Evolutionary conservation across 192 early-diverging fungal genomes (phyloP), one percentile per base, ranked within the genome.

Genomic region (Mortierella claussenii): DNA sequence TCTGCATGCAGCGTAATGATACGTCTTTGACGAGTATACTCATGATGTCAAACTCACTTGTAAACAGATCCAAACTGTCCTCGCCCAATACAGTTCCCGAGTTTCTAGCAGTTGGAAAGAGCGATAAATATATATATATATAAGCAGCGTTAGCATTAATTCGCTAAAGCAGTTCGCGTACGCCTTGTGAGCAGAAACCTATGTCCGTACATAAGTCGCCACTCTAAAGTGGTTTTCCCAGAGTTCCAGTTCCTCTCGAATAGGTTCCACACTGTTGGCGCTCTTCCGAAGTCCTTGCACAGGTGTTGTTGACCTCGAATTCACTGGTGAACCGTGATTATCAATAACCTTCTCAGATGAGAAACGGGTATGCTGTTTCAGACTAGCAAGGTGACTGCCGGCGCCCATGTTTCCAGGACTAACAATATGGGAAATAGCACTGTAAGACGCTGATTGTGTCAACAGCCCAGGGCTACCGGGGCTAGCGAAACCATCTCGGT

Each of bases 1-100:
- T 40, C 7, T 40, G 37, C 7, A 40, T 7, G 7, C 13, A 46
- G 20, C 42, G 21, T 43, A 24, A 28, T n/a, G n/a, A n/a, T n/a
- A n/a, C n/a, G n/a, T n/a, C n/a, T n/a, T n/a, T n/a, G n/a, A n/a
- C n/a, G n/a, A n/a, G n/a, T n/a, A n/a, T n/a, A n/a, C n/a, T n/a
- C n/a, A n/a, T n/a, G n/a, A n/a, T n/a, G n/a, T n/a, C n/a, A n/a
- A 20, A 43, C 40, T 58, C 78, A 90, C 89, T 81, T 85, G 70
- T 96, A 94, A 11, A 97, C 95, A 3, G 93, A 82, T 13, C 94
- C 95, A 80, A 95, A 97, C 60, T 97, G 93, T 11, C 95, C 95
- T 37, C 88, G 86, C 5, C 95, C 95, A 55, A 97, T 97, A 52
- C 92, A 91, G 60, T 91, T 91, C n/a, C 94, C 95, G 9, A 97